A percentile compares a stretch with the other conserved stretches of the same genome.
Conservation (phyloP, 441 rosid genomes). For the Jatropha multifida region DNA sequence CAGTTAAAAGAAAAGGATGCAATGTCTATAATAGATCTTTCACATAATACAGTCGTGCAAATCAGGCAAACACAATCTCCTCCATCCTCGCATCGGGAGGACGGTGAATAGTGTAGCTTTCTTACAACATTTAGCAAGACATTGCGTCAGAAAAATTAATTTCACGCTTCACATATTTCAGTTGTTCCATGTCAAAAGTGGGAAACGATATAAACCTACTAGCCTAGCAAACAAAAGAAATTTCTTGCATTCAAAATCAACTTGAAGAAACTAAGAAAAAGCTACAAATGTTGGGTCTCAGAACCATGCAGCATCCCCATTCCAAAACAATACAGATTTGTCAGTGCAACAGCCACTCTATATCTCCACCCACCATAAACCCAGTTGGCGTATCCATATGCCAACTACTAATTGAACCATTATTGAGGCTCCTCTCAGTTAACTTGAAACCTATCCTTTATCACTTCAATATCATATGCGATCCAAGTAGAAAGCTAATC, state of each 20-base stretch:
- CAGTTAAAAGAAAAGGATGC: not conserved
- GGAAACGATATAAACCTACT: not conserved
- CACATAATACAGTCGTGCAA: not conserved
- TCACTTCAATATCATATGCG: constrained; percentile 6
- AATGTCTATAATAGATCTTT: not conserved
- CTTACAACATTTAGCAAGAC: not conserved
- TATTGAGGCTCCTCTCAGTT: constrained; percentile 2
- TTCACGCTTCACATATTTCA: not conserved
- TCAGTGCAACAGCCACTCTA: not conserved
- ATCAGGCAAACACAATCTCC: not conserved
- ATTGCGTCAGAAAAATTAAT: not conserved
- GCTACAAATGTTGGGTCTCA: not conserved
- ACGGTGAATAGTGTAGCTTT: not conserved
- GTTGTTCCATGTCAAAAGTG: not conserved
- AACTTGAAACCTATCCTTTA: not conserved
- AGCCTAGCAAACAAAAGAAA: constrained; percentile 2
- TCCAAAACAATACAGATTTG: not conserved
- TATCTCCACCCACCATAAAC: not conserved
- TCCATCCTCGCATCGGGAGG: not conserved
- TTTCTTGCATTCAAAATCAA: constrained; percentile 12
- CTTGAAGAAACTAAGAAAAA: not conserved
- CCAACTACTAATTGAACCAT: constrained; percentile 3
- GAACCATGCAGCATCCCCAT: not conserved
- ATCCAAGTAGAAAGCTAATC: not conserved
- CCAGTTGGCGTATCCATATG: not conserved